A percentile compares a stretch with the other conserved stretches of the same genome.
Conservation (phyloP, 2,329 filamentous ascomycete genomes). For the Aspergillus fijiensis region DNA sequence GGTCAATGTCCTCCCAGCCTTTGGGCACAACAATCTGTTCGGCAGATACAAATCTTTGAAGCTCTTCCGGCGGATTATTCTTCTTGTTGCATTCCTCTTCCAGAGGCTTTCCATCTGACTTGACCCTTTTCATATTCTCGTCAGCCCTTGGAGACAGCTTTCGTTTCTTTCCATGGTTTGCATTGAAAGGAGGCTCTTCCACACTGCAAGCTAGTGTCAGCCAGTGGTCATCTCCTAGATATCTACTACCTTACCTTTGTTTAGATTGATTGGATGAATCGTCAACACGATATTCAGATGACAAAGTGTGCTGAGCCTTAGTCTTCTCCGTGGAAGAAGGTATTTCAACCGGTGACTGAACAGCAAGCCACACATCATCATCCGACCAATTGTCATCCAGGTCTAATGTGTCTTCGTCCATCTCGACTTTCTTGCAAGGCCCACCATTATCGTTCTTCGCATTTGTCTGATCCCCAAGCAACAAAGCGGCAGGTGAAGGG, state of each 20-base stretch:
- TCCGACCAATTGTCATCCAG: constrained; percentile 2
- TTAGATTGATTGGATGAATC: not conserved
- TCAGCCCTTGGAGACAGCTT: not conserved
- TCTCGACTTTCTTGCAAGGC: not conserved
- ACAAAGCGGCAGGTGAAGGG: constrained; percentile 36
- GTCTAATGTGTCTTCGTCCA: not conserved
- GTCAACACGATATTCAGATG: not conserved
- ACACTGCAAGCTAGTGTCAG: not conserved
- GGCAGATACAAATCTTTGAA: not conserved
- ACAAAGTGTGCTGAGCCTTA: not conserved
- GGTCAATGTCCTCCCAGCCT: constrained; percentile 41
- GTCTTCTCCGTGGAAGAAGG: not conserved
- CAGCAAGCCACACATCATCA: not conserved
- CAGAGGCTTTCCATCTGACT: not conserved
- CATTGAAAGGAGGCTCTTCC: not conserved
- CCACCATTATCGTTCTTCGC: not conserved
- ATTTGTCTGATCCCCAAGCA: constrained; percentile 17
- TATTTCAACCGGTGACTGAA: not conserved
- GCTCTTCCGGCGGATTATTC: not conserved
- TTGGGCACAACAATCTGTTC: not conserved
- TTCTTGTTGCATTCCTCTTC: not conserved
- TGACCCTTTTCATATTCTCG: not conserved
- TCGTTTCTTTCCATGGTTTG: not conserved
- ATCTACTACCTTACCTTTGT: not conserved
- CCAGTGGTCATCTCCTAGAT: too few relatives aligned